A percentile compares a stretch with the other conserved stretches of the same genome.
Evolutionary conservation across 1,284 basidiomycete genomes (phyloP).

Genomic region (Puccinia polysora): DNA sequence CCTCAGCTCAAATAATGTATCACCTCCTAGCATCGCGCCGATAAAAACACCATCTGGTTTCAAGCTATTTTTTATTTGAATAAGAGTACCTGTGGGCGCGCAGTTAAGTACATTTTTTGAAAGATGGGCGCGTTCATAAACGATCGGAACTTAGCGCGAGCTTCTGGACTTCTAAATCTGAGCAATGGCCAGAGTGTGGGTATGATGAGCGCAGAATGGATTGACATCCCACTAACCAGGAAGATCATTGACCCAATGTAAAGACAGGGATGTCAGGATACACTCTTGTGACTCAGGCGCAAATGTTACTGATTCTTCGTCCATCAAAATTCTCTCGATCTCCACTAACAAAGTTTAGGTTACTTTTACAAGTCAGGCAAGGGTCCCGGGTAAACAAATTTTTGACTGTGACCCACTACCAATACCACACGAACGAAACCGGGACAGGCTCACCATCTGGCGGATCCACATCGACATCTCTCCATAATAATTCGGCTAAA

Average conservation of each 20-base stretch:
- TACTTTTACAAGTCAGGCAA: background rate
- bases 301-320: conserved; percentile 68
- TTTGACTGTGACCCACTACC: background rate
- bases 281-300: conserved; percentile 73
- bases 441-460: background rate
- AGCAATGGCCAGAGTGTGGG: background rate
- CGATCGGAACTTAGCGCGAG: background rate
- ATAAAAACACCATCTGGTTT: conserved; percentile 91
- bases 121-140: background rate
- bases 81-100: conserved; percentile 64
- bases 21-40: conserved; percentile 89
- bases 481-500: conserved; percentile 26
- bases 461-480: conserved; percentile 29
- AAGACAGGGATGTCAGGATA: conserved; percentile 78
- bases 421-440: background rate
- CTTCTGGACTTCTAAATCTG: conserved; percentile 16
- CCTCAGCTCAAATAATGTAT: conserved; percentile 92
- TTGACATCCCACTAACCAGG: conserved; percentile 62
- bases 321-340: conserved; percentile 66
- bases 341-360: conserved; percentile 58
- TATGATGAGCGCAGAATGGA: background rate
- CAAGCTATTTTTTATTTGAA: conserved; percentile 80
- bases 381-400: background rate
- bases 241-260: conserved; percentile 98
- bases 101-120: background rate